Evolutionary conservation across 176 grass and related monocot genomes (phyloP).

Genomic region (Oryza brachyantha): DNA sequence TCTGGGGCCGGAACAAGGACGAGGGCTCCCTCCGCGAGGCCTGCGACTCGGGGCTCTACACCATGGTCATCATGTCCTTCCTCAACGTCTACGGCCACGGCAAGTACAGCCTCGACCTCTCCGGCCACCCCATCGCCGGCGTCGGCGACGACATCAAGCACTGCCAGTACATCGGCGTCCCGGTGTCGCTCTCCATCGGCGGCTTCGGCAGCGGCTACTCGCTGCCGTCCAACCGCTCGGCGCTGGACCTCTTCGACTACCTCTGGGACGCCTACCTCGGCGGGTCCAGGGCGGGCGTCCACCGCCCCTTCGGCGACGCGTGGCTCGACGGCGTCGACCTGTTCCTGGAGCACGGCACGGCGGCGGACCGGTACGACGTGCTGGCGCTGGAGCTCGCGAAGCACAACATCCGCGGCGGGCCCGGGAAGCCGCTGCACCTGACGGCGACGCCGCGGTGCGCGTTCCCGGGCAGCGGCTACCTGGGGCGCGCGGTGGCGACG

Average conservation of each 20-base stretch:
- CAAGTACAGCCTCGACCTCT: background rate
- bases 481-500: background rate
- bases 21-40: background rate
- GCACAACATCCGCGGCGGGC: background rate
- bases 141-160: background rate
- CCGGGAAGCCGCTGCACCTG: background rate
- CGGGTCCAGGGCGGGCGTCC: background rate
- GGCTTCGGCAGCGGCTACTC: background rate
- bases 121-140: background rate
- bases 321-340: background rate
- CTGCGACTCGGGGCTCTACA: background rate
- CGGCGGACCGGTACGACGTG: background rate
- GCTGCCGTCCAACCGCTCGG: background rate
- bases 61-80: background rate
- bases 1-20: background rate
- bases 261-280: background rate
- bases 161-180: background rate
- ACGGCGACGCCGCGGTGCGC: conserved; percentile 9
- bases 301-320: background rate
- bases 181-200: background rate
- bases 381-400: background rate
- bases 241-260: background rate
- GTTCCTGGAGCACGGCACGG: background rate
- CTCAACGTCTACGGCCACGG: background rate
- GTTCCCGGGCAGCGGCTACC: background rate